Evolutionary conservation across 805 yeast genomes (phyloP).

Genomic region (Nakazawaea wickerhamii): DNA sequence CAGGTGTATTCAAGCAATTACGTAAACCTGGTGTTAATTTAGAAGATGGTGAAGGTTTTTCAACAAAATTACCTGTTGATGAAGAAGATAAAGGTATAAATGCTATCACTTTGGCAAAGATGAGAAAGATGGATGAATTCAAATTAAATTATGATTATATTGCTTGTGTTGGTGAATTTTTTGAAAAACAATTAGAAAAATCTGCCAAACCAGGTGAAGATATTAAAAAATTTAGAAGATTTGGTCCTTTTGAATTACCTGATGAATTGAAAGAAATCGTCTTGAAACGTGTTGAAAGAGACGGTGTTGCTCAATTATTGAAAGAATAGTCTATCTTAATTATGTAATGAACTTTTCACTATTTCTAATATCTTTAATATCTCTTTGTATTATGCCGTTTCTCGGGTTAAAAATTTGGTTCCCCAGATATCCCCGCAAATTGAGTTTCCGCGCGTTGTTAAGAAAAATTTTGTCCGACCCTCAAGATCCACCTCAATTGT

Average conservation of each 20-base stretch:
- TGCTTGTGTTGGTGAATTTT: slow-evolving; percentile 40
- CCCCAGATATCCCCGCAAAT: too few species aligned
- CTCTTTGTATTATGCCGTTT: not conserved
- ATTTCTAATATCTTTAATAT: not conserved
- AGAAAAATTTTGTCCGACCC: too few species aligned
- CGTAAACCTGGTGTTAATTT: slow-evolving; percentile 55
- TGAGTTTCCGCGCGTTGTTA: too few species aligned
- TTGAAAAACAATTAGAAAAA: slow-evolving; percentile 32
- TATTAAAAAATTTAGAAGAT: slow-evolving; percentile 62
- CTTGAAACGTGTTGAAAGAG: slow-evolving; percentile 31
- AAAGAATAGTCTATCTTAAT: not conserved
- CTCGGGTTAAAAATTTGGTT: too few species aligned
- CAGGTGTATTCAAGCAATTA: slow-evolving; percentile 61
- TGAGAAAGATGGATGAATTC: slow-evolving; percentile 37
- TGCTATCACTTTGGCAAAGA: slow-evolving; percentile 26
- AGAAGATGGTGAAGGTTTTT: slow-evolving; percentile 78
- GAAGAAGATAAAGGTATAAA: slow-evolving; percentile 33
- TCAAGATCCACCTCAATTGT: too few species aligned
- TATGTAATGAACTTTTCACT: not conserved
- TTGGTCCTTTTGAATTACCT: slow-evolving; percentile 50
- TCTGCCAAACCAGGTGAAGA: slow-evolving; percentile 29
- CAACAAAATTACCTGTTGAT: slow-evolving; percentile 42
- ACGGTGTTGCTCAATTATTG: slow-evolving; percentile 20
- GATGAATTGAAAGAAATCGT: slow-evolving; percentile 35
- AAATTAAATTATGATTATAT: slow-evolving; percentile 52